phyloP scores from a whole-genome alignment of 331 rosid species.

The Dryas integrifolia region DNA sequence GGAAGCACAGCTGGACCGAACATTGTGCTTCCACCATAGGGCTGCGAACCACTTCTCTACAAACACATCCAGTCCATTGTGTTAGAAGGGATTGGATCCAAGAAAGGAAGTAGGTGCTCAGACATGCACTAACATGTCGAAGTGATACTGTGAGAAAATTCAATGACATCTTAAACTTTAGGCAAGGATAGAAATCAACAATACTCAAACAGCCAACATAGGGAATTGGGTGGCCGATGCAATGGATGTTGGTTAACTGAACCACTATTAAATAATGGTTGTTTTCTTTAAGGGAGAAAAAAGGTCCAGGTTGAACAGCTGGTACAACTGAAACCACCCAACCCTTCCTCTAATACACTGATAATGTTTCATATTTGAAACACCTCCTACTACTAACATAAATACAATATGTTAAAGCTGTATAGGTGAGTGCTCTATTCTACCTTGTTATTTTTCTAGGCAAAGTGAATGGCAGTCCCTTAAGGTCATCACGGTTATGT shows the following conservation, averaged over 20 bases:
- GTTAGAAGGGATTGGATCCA: slow-evolving; percentile 34
- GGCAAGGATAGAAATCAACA: slow-evolving; percentile 3
- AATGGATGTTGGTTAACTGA: slow-evolving; percentile 10
- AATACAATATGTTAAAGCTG: not conserved
- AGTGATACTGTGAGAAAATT: slow-evolving; percentile 5
- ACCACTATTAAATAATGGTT: slow-evolving; percentile 17
- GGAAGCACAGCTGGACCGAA: slow-evolving; percentile 90
- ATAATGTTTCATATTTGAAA: not conserved
- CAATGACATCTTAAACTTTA: slow-evolving; percentile 16
- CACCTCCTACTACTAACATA: not conserved
- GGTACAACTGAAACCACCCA: slow-evolving; percentile 14
- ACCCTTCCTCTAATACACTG: not conserved
- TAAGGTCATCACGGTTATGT: slow-evolving; percentile 76
- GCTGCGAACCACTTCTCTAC: slow-evolving; percentile 86
- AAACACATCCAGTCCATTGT: slow-evolving; percentile 29
- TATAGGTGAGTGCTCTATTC: not conserved
- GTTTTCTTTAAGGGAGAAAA: slow-evolving; percentile 1
- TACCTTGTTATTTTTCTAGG: slow-evolving; percentile 68
- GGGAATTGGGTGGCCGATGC: slow-evolving; percentile 2
- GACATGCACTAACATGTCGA: slow-evolving; percentile 12
- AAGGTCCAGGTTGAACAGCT: slow-evolving; percentile 1
- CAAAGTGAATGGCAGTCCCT: slow-evolving; percentile 83
- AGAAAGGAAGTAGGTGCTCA: slow-evolving; percentile 3
- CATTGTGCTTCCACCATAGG: slow-evolving; percentile 99
- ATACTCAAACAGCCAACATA: not conserved